Base-by-base conservation (phyloP, 2,329 filamentous ascomycete genomes). In the Botrytis elliptica region DNA sequence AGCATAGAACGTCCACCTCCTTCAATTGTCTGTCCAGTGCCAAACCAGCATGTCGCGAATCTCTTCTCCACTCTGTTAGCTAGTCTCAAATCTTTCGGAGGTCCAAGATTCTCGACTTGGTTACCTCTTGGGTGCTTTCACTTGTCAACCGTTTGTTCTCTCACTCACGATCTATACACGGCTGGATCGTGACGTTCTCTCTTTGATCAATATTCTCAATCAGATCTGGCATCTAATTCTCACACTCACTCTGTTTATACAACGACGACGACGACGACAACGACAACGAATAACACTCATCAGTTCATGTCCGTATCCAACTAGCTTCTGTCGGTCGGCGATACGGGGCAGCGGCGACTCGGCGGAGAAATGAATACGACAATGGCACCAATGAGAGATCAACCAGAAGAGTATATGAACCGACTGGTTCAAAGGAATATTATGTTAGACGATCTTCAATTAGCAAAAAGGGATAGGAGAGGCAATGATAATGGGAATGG, bases 131-230 rank as follows among this genome's bases (percentile, higher is more conserved):
- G 65, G 70, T 74, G 64, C 76, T 57, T 64, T 71, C 74, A 64
- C 63, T 69, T 72, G 71, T 69, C 65, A 60, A 68, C 63, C 52
- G 59, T 76, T 70, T 76, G 44, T 74, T 76, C 65, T 73, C 68
- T 67, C 74, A 67, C 67, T 77, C 77, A 71, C 72, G 62, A 76
- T 79, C 76, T 78, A 73, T 67, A 76, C 79, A 79, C 80, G 79
- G 74, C 80, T 80, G 80, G 80, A 72, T 81, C 79, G 79, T 81
- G 79, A 75, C 52, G 69, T 77, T 75, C 69, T 70, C 79, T 78
- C 74, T 75, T 40, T 59, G 20, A 44, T 70, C 49, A 38, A 57
- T 29, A 73, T 65, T 74, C 76, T 75, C 74, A 73, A 74, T 57
- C 36, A 33, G 63, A 69, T 72, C 63, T 68, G 70, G 71, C 38